phyloP scores from a whole-genome alignment of 805 yeast genomes.

The Hanseniaspora vineae region DNA sequence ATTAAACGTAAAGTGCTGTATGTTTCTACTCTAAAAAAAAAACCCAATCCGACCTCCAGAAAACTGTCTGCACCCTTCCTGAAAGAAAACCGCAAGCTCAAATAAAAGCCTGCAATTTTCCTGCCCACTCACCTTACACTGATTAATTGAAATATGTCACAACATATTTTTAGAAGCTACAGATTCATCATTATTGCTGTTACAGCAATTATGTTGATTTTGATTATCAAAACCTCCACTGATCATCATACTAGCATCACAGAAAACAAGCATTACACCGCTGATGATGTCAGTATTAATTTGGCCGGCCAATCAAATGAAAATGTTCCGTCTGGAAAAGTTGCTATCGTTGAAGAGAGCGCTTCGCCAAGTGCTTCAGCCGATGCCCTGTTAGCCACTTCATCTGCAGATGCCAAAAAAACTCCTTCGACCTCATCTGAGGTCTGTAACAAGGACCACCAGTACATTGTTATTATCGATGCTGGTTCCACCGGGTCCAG shows the following conservation, averaged over 20 bases:
- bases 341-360: not conserved
- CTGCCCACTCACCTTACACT: not conserved
- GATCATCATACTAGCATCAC: slow-evolving; percentile 21
- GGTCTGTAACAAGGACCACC: slow-evolving; percentile 32
- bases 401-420: slow-evolving; percentile 10
- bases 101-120: not conserved
- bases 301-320: not conserved
- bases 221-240: slow-evolving; percentile 36
- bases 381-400: slow-evolving; percentile 1
- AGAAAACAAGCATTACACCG: slow-evolving; percentile 1
- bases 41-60: too few relatives aligned
- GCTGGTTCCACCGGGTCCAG: slow-evolving; percentile 98
- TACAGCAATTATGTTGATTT: slow-evolving; percentile 36
- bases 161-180: slow-evolving; percentile 32
- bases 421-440: slow-evolving; percentile 11
- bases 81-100: not conserved
- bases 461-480: slow-evolving; percentile 87
- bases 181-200: slow-evolving; percentile 41
- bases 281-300: slow-evolving; percentile 4
- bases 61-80: too few relatives aligned
- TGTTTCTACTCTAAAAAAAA: too few relatives aligned
- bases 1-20: too few relatives aligned
- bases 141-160: not conserved
- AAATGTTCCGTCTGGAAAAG: not conserved
- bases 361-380: not conserved